A percentile compares a stretch with the other conserved stretches of the same genome.
phyloP scores from a whole-genome alignment of 225 moss, liverwort and hornwort genomes.

The Bryum argenteum region DNA sequence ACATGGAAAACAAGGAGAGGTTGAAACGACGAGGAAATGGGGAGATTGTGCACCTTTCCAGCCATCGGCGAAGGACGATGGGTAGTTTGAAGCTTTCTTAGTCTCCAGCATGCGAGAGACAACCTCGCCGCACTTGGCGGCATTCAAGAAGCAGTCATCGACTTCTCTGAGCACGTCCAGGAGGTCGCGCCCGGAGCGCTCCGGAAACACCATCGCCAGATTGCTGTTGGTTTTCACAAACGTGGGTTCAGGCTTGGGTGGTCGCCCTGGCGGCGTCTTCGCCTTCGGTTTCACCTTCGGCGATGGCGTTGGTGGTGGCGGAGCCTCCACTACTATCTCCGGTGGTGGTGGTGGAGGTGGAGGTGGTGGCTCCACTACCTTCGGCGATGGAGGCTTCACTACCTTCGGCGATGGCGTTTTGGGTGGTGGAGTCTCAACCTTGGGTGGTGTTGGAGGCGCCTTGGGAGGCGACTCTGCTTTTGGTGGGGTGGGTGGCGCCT shows the following conservation, averaged over 20 bases:
- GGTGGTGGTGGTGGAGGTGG: constrained; percentile 23
- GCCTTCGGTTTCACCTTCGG: constrained; percentile 34
- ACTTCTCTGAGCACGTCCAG: constrained; percentile 69
- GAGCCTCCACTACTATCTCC: constrained; percentile 11
- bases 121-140: constrained; percentile 61
- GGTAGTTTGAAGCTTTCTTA: constrained; percentile 60
- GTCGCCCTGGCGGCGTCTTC: constrained; percentile 32
- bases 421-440: neutral
- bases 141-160: constrained; percentile 63
- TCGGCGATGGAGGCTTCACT: constrained; percentile 17
- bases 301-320: constrained; percentile 10
- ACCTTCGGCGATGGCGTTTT: neutral
- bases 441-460: neutral
- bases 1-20: neutral
- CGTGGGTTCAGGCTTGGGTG: constrained; percentile 37
- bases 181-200: constrained; percentile 58
- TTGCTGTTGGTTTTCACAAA: constrained; percentile 41
- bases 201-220: constrained; percentile 38
- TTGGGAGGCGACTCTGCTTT: constrained; percentile 31
- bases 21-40: too few species aligned
- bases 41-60: constrained; percentile 30
- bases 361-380: constrained; percentile 5
- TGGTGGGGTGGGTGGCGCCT: constrained; percentile 21
- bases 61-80: constrained; percentile 65
- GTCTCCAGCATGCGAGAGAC: constrained; percentile 70